Evolutionary conservation across 352 stramenopile genomes (phyloP).

Genomic region (Phytophthora hibernalis): DNA sequence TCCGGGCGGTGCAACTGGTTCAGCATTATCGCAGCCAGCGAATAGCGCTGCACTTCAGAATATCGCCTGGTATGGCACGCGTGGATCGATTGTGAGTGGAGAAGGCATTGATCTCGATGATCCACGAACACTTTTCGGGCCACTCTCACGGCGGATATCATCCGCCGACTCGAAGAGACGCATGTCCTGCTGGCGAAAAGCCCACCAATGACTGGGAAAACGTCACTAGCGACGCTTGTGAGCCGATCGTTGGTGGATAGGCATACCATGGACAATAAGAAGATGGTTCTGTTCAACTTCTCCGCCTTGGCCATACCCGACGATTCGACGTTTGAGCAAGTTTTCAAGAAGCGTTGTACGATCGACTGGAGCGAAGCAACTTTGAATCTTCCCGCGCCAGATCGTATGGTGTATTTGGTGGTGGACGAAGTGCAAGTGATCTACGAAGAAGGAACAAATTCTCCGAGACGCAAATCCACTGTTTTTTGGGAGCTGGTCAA

Average conservation of each 20-base stretch:
- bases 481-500: conserved; percentile 17
- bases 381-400: neutral
- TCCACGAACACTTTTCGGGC: conserved; percentile 11
- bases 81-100: neutral
- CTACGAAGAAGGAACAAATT: neutral
- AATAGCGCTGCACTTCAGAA: neutral
- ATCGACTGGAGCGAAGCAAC: neutral
- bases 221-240: conserved; percentile 10
- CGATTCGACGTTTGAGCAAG: neutral
- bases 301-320: neutral
- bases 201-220: conserved; percentile 15
- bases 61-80: conserved; percentile 2
- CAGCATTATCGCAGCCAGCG: conserved; percentile 4
- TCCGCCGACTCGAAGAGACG: conserved; percentile 11
- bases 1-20: neutral
- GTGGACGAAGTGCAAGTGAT: conserved; percentile 14
- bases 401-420: conserved; percentile 11
- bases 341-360: conserved; percentile 2
- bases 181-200: conserved; percentile 11
- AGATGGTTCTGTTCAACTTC: conserved; percentile 17
- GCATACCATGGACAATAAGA: conserved; percentile 1
- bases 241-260: conserved; percentile 4
- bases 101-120: conserved; percentile 12
- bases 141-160: conserved; percentile 4
- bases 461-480: conserved; percentile 4